Percentiles rank a stretch among this genome's conserved stretches.
Conservation (phyloP, 257 asterid genomes). For the Solanum gandarillasii region DNA sequence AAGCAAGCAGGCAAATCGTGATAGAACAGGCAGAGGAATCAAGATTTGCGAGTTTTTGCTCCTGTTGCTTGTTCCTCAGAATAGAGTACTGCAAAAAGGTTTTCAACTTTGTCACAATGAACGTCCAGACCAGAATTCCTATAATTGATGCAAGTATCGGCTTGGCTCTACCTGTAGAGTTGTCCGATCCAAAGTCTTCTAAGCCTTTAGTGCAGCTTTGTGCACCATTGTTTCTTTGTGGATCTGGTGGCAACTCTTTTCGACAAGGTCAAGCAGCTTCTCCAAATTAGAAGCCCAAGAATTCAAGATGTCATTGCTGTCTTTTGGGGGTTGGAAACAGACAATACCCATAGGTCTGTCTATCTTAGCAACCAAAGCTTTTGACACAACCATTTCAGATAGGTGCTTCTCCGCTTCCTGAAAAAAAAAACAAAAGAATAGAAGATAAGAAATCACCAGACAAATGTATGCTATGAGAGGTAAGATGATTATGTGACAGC, state of each 20-base stretch:
- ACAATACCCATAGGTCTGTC: conserved; percentile 83
- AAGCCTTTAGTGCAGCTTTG: conserved; percentile 67
- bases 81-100: neutral
- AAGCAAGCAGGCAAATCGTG: neutral
- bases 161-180: neutral
- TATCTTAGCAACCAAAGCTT: conserved; percentile 73
- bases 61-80: neutral
- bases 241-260: conserved; percentile 98
- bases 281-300: conserved; percentile 91
- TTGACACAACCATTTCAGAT: conserved; percentile 95
- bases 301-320: conserved; percentile 83
- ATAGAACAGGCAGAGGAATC: neutral
- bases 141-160: neutral
- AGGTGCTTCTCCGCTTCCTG: conserved; percentile 92
- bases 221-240: conserved; percentile 98
- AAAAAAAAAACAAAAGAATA: neutral
- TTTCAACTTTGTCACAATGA: neutral
- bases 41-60: neutral
- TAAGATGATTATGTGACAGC: neutral
- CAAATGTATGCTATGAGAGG: neutral
- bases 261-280: conserved; percentile 98
- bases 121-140: neutral
- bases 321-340: conserved; percentile 65
- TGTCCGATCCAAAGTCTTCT: neutral
- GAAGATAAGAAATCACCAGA: neutral